These are phyloP conservation scores for Phytophthora aleatoria DNA, from an alignment of 352 stramenopile genomes.

Conservation along the genomic window DNA sequence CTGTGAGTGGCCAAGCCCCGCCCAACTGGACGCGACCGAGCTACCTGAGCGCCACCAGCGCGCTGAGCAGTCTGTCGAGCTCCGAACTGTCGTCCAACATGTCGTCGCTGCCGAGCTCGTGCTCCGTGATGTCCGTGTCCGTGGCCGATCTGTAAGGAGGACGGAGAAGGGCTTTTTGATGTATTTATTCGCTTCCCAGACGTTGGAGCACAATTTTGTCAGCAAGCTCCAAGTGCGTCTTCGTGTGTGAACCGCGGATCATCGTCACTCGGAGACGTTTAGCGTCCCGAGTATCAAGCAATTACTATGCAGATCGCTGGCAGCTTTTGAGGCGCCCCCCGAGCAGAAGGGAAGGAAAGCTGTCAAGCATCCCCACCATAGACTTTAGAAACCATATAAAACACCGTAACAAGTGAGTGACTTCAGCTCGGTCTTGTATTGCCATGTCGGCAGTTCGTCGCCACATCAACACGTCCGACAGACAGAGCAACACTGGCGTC, in stretches of 20 bases:
- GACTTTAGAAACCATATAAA: conserved; percentile 22
- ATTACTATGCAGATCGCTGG: conserved; percentile 10
- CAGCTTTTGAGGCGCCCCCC: conserved; percentile 6
- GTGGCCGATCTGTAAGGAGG: conserved; percentile 38
- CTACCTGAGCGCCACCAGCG: conserved; percentile 42
- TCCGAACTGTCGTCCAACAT: conserved; percentile 47
- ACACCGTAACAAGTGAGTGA: conserved; percentile 15
- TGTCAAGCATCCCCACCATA: conserved; percentile 13
- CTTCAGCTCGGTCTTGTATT: conserved; percentile 13
- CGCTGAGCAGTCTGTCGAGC: conserved; percentile 47
- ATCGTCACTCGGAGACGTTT: conserved; percentile 24
- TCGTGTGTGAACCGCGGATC: conserved; percentile 33
- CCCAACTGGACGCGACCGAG: conserved; percentile 64
- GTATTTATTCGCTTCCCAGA: conserved; percentile 41
- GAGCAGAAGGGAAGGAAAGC: conserved; percentile 17
- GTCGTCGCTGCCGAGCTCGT: conserved; percentile 46
- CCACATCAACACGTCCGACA: conserved; percentile 7
- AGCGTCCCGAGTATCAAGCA: conserved; percentile 20
- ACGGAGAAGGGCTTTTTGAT: conserved; percentile 9
- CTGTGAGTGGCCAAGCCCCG: conserved; percentile 44
- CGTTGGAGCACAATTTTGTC: conserved; percentile 38
- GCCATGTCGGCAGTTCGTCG: not conserved
- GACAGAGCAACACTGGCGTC: conserved; percentile 12
- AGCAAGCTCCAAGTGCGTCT: conserved; percentile 30
- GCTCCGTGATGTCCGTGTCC: conserved; percentile 41